Evolutionary conservation across 495 filamentous ascomycete genomes (phyloP).

Genomic region (Recurvomyces mirabilis): DNA sequence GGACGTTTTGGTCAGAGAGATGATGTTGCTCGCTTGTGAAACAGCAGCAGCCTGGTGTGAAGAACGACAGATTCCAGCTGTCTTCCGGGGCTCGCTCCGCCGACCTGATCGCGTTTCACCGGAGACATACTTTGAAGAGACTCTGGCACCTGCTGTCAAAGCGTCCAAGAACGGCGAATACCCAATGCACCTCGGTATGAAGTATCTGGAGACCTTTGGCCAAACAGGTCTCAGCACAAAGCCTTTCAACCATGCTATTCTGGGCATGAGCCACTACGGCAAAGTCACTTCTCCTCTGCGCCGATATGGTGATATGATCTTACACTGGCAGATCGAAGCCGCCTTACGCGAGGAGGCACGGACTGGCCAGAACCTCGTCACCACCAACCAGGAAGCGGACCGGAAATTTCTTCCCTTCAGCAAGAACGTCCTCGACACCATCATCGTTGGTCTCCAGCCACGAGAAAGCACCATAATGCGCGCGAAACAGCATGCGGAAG

Average conservation of each 20-base stretch:
- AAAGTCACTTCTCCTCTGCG: slow-evolving; percentile 81
- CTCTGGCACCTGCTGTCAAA: slow-evolving; percentile 26
- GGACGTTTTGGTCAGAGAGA: slow-evolving; percentile 38
- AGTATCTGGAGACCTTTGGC: slow-evolving; percentile 42
- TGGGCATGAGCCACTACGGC: slow-evolving; percentile 61
- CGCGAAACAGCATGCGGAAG: slow-evolving; percentile 30
- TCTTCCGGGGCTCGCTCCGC: slow-evolving; percentile 60
- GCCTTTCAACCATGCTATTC: slow-evolving; percentile 43
- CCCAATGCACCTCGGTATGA: slow-evolving; percentile 18
- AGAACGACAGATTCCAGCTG: slow-evolving; percentile 62
- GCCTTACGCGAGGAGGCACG: slow-evolving; percentile 59
- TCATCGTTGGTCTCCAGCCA: slow-evolving; percentile 40
- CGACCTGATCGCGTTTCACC: slow-evolving; percentile 42
- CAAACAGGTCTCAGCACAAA: slow-evolving; percentile 37
- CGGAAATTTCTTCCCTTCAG: slow-evolving; percentile 53
- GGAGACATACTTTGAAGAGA: slow-evolving; percentile 24
- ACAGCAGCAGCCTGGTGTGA: slow-evolving; percentile 62
- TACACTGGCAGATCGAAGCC: slow-evolving; percentile 85
- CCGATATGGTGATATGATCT: slow-evolving; percentile 69
- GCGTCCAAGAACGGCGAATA: slow-evolving; percentile 19
- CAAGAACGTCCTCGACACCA: slow-evolving; percentile 40
- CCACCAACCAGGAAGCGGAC: slow-evolving; percentile 17
- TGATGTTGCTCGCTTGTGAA: slow-evolving; percentile 73
- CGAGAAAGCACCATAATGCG: slow-evolving; percentile 37
- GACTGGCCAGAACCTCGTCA: slow-evolving; percentile 42